Percentiles rank a stretch among this genome's conserved stretches.
Conservation (phyloP, 495 filamentous ascomycete genomes). For the Penicillium verhagenii region DNA sequence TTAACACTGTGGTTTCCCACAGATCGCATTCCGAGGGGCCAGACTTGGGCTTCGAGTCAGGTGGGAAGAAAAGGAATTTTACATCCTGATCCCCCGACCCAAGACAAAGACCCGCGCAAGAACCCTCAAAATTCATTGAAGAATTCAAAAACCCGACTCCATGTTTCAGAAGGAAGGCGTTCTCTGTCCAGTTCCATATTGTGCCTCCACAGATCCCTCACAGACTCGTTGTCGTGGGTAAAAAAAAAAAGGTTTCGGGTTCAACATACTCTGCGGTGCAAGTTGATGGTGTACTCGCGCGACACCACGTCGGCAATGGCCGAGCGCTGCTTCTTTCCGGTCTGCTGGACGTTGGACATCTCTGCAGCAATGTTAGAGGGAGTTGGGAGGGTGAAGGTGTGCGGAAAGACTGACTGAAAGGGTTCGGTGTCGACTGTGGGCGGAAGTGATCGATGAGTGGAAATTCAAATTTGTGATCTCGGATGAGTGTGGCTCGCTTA, state of each 20-base stretch:
- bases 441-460: constrained; percentile 41
- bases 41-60: not conserved
- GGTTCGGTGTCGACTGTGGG: constrained; percentile 45
- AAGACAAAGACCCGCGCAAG: not conserved
- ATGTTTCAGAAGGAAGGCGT: constrained; percentile 24
- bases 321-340: constrained; percentile 77
- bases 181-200: constrained; percentile 29
- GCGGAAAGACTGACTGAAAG: constrained; percentile 38
- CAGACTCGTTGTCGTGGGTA: constrained; percentile 24
- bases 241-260: constrained; percentile 17
- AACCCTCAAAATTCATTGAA: constrained; percentile 19
- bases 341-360: constrained; percentile 64
- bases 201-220: constrained; percentile 25
- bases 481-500: constrained; percentile 52
- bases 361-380: constrained; percentile 35
- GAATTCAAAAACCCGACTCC: constrained; percentile 19
- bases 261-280: constrained; percentile 97
- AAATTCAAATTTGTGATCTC: constrained; percentile 38
- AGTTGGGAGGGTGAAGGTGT: not conserved
- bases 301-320: constrained; percentile 98
- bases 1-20: constrained; percentile 7
- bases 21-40: not conserved
- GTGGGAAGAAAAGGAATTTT: not conserved
- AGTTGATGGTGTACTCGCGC: constrained; percentile 99
- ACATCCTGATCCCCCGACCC: not conserved